phyloP scores from a whole-genome alignment of 139 green algal species.

The Micractinium sp. region DNA sequence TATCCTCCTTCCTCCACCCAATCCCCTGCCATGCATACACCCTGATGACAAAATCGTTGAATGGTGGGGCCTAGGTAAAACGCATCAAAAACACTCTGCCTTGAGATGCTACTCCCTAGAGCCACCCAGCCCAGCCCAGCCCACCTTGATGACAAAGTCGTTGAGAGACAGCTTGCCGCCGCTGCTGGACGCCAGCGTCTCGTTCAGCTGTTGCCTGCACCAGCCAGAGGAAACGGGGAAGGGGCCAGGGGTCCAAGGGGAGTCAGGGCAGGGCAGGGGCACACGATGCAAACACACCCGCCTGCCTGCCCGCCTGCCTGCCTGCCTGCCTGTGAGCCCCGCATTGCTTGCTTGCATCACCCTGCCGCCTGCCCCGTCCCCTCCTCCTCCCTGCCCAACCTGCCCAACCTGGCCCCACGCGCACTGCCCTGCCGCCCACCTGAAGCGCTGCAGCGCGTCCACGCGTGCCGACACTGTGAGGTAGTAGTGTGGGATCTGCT shows the following conservation, averaged over 20 bases:
- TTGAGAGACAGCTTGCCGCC: constrained; percentile 94
- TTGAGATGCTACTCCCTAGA: too few relatives aligned
- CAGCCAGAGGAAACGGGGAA: neutral
- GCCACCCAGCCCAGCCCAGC: too few relatives aligned
- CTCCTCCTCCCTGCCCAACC: too few relatives aligned
- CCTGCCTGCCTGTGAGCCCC: too few relatives aligned
- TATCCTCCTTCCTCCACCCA: too few relatives aligned
- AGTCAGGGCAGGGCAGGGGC: neutral
- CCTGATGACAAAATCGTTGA: too few relatives aligned
- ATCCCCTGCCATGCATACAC: too few relatives aligned
- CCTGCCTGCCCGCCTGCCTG: too few relatives aligned
- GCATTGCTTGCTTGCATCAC: too few relatives aligned
- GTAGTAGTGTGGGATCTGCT: constrained; percentile 98
- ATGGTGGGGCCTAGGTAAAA: too few relatives aligned
- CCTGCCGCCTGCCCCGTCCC: too few relatives aligned
- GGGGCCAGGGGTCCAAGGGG: neutral
- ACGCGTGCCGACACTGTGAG: constrained; percentile 78
- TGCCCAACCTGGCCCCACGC: neutral
- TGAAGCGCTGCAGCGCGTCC: constrained; percentile 29
- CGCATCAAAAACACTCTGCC: too few relatives aligned
- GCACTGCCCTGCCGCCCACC: neutral
- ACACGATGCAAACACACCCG: neutral
- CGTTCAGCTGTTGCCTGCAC: constrained; percentile 69
- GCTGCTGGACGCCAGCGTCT: constrained; percentile 45
- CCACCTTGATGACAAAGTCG: constrained; percentile 96